phyloP scores from a whole-genome alignment of 2,329 filamentous ascomycete species.

The Orbilia brochopaga region DNA sequence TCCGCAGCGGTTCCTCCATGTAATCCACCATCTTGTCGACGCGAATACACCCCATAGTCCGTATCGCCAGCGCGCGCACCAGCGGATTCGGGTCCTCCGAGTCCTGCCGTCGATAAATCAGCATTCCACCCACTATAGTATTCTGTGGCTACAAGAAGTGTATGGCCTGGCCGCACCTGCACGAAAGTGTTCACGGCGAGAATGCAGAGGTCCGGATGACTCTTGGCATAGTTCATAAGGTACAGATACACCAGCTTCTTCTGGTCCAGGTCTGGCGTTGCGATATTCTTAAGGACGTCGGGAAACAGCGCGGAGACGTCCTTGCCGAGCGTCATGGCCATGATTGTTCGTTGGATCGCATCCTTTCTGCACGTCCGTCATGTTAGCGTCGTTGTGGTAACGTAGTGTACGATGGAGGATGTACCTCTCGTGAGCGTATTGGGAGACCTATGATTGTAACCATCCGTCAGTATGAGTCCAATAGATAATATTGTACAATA shows the following conservation, averaged over 20 bases:
- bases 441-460: conserved; percentile 68
- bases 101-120: conserved; percentile 62
- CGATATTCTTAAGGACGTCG: conserved; percentile 98
- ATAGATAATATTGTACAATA: background rate
- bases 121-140: background rate
- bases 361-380: conserved; percentile 71
- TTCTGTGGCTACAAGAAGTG: background rate
- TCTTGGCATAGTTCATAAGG: conserved; percentile 99
- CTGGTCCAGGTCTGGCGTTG: conserved; percentile 90
- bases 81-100: conserved; percentile 98
- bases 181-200: conserved; percentile 99
- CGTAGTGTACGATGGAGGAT: conserved; percentile 6
- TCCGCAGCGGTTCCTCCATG: conserved; percentile 96
- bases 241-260: conserved; percentile 99
- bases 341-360: conserved; percentile 99
- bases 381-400: background rate
- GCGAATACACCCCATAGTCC: conserved; percentile 97
- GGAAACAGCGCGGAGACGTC: conserved; percentile 97
- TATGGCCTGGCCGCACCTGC: conserved; percentile 66
- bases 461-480: conserved; percentile 53
- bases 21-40: conserved; percentile 99
- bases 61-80: conserved; percentile 89
- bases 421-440: conserved; percentile 94
- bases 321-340: conserved; percentile 99
- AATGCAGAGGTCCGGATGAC: conserved; percentile 96